phyloP scores from a whole-genome alignment of 2,329 filamentous ascomycete genomes.

The Colletotrichum horii region DNA sequence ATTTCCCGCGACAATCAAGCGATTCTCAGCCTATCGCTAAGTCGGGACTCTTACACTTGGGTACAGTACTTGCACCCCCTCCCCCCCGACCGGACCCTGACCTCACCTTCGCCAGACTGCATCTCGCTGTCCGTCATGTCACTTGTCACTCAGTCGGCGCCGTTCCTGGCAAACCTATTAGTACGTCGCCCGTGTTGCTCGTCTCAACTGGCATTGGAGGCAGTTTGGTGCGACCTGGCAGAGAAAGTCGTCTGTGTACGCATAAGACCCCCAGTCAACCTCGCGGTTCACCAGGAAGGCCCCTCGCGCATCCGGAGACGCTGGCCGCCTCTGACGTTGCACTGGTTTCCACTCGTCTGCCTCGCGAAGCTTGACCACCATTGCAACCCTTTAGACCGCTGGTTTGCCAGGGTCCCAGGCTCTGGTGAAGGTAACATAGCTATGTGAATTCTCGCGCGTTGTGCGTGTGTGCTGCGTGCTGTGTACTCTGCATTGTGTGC shows the following conservation, averaged over 20 bases:
- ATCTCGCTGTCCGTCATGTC: neutral
- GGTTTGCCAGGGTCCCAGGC: neutral
- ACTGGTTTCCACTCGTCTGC: conserved; percentile 13
- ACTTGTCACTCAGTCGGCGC: neutral
- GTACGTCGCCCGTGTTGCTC: conserved; percentile 1
- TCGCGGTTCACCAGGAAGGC: conserved; percentile 20
- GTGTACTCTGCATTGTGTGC: neutral
- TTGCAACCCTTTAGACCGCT: conserved; percentile 15
- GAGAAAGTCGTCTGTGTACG: neutral
- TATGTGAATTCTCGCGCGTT: neutral
- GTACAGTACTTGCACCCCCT: neutral
- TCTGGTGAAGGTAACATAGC: neutral
- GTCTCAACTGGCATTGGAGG: neutral
- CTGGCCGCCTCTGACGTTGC: conserved; percentile 19
- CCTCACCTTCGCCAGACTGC: neutral
- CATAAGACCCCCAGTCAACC: neutral
- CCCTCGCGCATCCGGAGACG: conserved; percentile 19
- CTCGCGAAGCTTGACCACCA: conserved; percentile 5
- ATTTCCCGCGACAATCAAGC: conserved; percentile 5
- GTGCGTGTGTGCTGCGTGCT: neutral
- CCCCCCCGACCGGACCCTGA: neutral
- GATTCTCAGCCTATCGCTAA: conserved; percentile 9
- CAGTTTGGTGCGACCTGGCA: neutral
- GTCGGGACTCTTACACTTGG: neutral
- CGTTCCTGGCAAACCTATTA: neutral